Evolutionary conservation across 2,329 filamentous ascomycete species (phyloP).

Genomic region (Pseudogymnoascus destructans): DNA sequence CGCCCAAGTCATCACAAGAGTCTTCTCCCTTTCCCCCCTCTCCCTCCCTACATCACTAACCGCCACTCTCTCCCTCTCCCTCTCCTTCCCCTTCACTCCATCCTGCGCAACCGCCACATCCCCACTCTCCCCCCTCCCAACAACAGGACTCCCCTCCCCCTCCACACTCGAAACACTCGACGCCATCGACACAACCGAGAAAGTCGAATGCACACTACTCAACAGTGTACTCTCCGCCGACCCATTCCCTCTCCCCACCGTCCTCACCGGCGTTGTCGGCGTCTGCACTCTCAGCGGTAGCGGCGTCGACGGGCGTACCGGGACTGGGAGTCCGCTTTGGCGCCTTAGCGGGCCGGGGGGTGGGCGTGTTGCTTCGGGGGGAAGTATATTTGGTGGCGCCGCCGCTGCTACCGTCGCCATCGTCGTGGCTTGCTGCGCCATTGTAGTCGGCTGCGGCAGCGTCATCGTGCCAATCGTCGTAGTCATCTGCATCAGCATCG

Average conservation of each 20-base stretch:
- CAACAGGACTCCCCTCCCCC: not conserved
- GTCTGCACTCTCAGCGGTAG: constrained; percentile 12
- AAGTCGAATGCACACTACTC: not conserved
- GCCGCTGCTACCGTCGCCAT: not conserved
- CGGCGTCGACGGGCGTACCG: constrained; percentile 16
- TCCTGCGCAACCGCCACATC: not conserved
- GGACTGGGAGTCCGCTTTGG: constrained; percentile 16
- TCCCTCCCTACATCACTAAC: not conserved
- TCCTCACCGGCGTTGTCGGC: constrained; percentile 15
- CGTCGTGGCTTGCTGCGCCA: not conserved
- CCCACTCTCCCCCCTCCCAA: not conserved
- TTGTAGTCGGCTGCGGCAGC: not conserved
- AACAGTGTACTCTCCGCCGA: constrained; percentile 15
- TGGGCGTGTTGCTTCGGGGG: constrained; percentile 14
- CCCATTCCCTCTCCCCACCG: constrained; percentile 11
- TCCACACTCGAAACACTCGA: not conserved
- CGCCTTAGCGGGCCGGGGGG: constrained; percentile 12
- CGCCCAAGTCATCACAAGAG: not conserved
- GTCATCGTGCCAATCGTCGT: not conserved
- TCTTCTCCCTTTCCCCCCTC: not conserved
- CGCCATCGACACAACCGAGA: not conserved
- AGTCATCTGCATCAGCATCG: not conserved
- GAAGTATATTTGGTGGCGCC: constrained; percentile 11
- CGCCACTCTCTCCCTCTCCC: not conserved
- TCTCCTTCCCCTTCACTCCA: not conserved